Base-by-base conservation (phyloP, 140 eudicot genomes). In the Senecio squalidus region DNA sequence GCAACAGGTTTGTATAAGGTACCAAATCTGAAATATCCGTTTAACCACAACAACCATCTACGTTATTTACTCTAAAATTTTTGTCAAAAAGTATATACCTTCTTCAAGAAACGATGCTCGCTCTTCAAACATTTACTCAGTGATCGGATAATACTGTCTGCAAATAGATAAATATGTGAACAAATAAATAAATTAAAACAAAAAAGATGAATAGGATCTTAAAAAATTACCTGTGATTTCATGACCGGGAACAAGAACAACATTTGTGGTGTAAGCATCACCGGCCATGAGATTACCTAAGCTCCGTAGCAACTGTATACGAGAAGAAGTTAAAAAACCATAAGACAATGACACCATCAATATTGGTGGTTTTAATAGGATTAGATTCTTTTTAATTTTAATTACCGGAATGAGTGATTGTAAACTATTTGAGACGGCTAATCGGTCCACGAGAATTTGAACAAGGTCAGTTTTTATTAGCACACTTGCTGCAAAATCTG, bases 261-360 rank as follows among this genome's bases (percentile, higher is more conserved):
- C 72, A 55, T 70, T 74, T 28, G 92, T 82, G 24, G 82, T 67
- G 64, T 75, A 73, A 53, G 84, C 77, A 59, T 92, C 98, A 64
- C 96, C 85, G 30, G 96, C 95, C 71, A 87, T 82, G 31, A 92
- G 84, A 75, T 92, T 92, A 54, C 98, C 98, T 61, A 92, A 66
- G 77, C 98, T 84, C 51, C 98, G 66, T 48, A 92, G 79, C 67
- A 87, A 80, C 98, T 92, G 68, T 3, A 26, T 18, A 73, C 15
- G 40, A 39, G 39, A 49, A 50, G 27, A n/a, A n/a, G 33, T 55
- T 5, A 36, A 46, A 4, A 30, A n/a, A 22, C 20, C 30, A 47
- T 10, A 23, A 62, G 0, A 9, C 14, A 34, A 34, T n/a, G 41
- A 34, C 18, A 31, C 53, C 6, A 52, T 22, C 5, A 45, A 55